Evolutionary conservation across 2,329 filamentous ascomycete species (phyloP), one percentile per base, ranked within the genome.

Genomic region (Ophiobolus disseminans): DNA sequence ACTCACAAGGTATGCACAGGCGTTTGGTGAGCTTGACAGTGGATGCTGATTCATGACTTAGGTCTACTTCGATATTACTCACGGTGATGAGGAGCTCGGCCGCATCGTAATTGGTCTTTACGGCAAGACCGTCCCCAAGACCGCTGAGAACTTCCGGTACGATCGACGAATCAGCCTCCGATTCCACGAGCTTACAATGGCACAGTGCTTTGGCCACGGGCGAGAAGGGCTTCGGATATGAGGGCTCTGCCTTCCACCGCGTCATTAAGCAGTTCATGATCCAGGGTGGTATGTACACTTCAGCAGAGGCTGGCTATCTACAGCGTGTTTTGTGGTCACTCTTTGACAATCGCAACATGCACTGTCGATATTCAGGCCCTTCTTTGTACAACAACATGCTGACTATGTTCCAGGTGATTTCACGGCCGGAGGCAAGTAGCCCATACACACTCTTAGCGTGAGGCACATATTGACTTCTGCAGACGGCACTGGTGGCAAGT

Each of bases 181-280:
- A 19, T 16, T 9, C 10, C 14, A 17, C 20, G 25, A 35, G 16
- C 60, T 67, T 19, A 66, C 48, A 32, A 21, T n/a, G 3, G 25
- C 13, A 87, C 82, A 86, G 89, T 66, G 87, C 87, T 70, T 82
- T 95, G 58, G 87, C 89, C 63, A 93, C 89, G 58, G 89, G 89
- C 72, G 88, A 93, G 83, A 90, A 92, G 81, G 90, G 89, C 68
- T 92, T 86, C 70, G 90, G 90, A 58, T 95, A 92, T 72, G 80
- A 90, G 76, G 89, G 85, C 55, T 92, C 89, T 41, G 82, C 76
- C 70, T 95, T 95, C 86, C 90, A 95, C 83, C 89, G 90, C 74
- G 88, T 94, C 72, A 94, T 94, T 82, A 89, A 90, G 81, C 75
- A 86, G 63, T 94, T 94, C 79, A 94, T 94, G 90, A 92, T 94